Percentiles rank a stretch among this genome's conserved stretches.
These are phyloP conservation scores for Sutorius australiensis DNA, from an alignment of 768 basidiomycete genomes.

Conservation along the genomic window DNA sequence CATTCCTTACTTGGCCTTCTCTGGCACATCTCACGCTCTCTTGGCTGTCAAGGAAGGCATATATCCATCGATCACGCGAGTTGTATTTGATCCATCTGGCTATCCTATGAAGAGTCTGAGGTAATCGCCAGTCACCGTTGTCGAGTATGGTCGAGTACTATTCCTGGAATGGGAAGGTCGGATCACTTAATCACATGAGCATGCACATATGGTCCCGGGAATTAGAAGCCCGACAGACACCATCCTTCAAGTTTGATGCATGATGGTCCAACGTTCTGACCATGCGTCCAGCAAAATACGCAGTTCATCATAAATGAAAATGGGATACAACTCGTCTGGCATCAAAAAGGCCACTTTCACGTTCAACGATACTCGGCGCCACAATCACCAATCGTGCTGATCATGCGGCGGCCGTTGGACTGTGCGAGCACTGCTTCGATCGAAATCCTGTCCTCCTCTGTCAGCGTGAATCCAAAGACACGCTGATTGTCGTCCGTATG, in stretches of 20 bases:
- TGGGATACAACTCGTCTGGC: not conserved
- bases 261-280: not conserved
- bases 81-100: not conserved
- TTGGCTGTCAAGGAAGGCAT: not conserved
- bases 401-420: constrained; percentile 61
- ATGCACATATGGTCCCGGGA: not conserved
- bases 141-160: not conserved
- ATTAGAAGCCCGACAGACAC: not conserved
- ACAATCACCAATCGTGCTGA: constrained; percentile 74
- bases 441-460: constrained; percentile 50
- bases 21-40: not conserved
- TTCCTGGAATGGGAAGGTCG: constrained; percentile 2
- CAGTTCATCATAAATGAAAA: not conserved
- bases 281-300: not conserved
- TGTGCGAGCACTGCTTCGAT: constrained; percentile 61
- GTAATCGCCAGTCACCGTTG: not conserved
- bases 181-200: not conserved
- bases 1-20: not conserved
- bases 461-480: constrained; percentile 57
- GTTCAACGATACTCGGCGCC: constrained; percentile 71
- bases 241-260: not conserved
- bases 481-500: constrained; percentile 66
- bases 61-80: constrained; percentile 14
- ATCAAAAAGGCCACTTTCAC: not conserved
- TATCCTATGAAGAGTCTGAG: constrained; percentile 3